Percentiles rank a stretch among this genome's conserved stretches.
These are phyloP conservation scores for Clitoria ternatea DNA, from an alignment of 306 rosid species.

Conservation along the genomic window DNA sequence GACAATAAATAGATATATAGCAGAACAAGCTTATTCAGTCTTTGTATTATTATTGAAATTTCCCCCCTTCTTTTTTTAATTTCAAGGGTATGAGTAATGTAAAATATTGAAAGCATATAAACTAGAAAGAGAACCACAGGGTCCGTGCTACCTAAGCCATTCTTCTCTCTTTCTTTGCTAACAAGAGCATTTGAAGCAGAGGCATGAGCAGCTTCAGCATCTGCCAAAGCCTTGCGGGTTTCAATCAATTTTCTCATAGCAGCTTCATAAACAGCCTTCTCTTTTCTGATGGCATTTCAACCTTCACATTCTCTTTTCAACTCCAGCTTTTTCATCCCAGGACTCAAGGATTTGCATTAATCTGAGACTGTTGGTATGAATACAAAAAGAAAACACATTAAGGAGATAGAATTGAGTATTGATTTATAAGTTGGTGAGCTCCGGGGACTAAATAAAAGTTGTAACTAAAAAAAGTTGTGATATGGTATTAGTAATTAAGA, in stretches of 20 bases:
- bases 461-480: too few relatives aligned
- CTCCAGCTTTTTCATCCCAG: conserved; percentile 63
- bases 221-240: conserved; percentile 76
- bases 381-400: too few relatives aligned
- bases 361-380: too few relatives aligned
- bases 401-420: too few relatives aligned
- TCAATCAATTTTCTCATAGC: conserved; percentile 71
- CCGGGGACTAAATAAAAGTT: too few relatives aligned
- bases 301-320: conserved; percentile 79
- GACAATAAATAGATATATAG: too few relatives aligned
- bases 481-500: too few relatives aligned
- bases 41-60: too few relatives aligned
- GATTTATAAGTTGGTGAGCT: too few relatives aligned
- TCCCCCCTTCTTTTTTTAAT: not conserved
- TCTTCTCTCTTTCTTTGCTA: conserved; percentile 84
- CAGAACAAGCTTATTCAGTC: too few relatives aligned
- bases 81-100: not conserved
- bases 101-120: conserved; percentile 9
- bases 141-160: conserved; percentile 64
- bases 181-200: conserved; percentile 82
- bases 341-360: conserved; percentile 54
- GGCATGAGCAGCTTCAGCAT: conserved; percentile 67
- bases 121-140: not conserved
- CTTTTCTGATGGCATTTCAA: conserved; percentile 67
- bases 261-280: conserved; percentile 80